phyloP scores from a whole-genome alignment of 495 filamentous ascomycete genomes.

The Aspergillus sclerotiicarbonarius region DNA sequence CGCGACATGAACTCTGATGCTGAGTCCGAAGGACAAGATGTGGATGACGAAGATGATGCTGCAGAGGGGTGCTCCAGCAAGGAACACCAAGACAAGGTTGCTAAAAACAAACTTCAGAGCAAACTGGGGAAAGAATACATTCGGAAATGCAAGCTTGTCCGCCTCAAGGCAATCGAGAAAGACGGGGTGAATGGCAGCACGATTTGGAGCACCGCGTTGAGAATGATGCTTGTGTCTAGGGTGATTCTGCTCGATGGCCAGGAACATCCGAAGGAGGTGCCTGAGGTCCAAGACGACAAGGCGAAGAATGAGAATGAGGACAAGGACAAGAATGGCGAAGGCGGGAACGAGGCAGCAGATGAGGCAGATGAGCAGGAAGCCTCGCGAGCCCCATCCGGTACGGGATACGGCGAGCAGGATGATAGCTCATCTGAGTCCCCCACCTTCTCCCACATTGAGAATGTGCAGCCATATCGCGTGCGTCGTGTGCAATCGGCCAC shows the following conservation, averaged over 20 bases:
- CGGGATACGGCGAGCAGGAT: not conserved
- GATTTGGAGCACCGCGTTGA: slow-evolving; percentile 33
- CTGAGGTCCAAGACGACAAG: slow-evolving; percentile 11
- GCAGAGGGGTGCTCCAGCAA: not conserved
- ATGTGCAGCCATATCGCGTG: not conserved
- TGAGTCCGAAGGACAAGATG: slow-evolving; percentile 2
- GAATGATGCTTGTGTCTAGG: slow-evolving; percentile 32
- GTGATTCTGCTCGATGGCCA: slow-evolving; percentile 28
- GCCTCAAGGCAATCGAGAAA: slow-evolving; percentile 22
- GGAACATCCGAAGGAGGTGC: slow-evolving; percentile 11
- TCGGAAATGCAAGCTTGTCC: slow-evolving; percentile 23
- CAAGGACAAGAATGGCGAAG: slow-evolving; percentile 4
- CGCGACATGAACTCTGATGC: slow-evolving; percentile 16
- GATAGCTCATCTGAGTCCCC: not conserved
- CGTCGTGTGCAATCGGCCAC: not conserved
- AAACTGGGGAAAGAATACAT: slow-evolving; percentile 20
- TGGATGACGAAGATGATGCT: slow-evolving; percentile 3
- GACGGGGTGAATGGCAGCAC: slow-evolving; percentile 32
- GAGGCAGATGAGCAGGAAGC: not conserved
- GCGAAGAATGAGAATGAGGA: slow-evolving; percentile 2
- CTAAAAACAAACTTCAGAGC: slow-evolving; percentile 21
- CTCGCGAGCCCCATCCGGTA: not conserved
- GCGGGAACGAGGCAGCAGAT: not conserved
- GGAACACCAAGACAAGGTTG: not conserved
- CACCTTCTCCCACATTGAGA: slow-evolving; percentile 10